A percentile compares a stretch with the other conserved stretches of the same genome.
Conservation (phyloP, 1,139 yeast species). For the Pneumocystis murina region DNA sequence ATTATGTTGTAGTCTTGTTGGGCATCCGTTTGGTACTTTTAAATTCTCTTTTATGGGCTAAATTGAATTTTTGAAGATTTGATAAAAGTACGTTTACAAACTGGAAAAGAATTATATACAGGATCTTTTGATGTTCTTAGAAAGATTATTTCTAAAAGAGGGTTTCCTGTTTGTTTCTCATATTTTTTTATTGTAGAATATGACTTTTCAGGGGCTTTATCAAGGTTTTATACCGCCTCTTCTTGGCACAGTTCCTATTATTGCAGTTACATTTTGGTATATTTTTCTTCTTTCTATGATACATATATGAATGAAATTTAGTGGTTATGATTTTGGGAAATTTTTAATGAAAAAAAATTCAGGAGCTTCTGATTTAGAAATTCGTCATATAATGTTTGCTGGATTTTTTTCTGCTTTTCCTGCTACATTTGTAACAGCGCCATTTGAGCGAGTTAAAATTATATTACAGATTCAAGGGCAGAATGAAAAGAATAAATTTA, state of each 20-base stretch:
- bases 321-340: conserved; percentile 85
- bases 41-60: background rate
- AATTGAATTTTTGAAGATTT: conserved; percentile 72
- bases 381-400: conserved; percentile 69
- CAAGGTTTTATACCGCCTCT: conserved; percentile 83
- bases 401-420: conserved; percentile 95
- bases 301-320: conserved; percentile 10
- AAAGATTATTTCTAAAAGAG: conserved; percentile 55
- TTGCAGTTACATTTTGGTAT: conserved; percentile 87
- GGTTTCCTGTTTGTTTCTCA: conserved; percentile 29
- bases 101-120: conserved; percentile 40
- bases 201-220: conserved; percentile 43
- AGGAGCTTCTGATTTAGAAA: conserved; percentile 34
- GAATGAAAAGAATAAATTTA: conserved; percentile 29
- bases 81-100: conserved; percentile 78
- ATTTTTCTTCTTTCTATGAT: conserved; percentile 29
- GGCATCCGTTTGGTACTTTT: background rate
- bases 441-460: conserved; percentile 90
- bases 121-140: conserved; percentile 53
- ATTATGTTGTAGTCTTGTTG: background rate
- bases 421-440: conserved; percentile 89
- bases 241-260: conserved; percentile 93
- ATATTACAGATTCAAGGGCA: conserved; percentile 70
- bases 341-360: conserved; percentile 42
- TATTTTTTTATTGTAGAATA: background rate